phyloP scores from a whole-genome alignment of 2,329 filamentous ascomycete genomes.

The Aspergillus pseudotamarii region DNA sequence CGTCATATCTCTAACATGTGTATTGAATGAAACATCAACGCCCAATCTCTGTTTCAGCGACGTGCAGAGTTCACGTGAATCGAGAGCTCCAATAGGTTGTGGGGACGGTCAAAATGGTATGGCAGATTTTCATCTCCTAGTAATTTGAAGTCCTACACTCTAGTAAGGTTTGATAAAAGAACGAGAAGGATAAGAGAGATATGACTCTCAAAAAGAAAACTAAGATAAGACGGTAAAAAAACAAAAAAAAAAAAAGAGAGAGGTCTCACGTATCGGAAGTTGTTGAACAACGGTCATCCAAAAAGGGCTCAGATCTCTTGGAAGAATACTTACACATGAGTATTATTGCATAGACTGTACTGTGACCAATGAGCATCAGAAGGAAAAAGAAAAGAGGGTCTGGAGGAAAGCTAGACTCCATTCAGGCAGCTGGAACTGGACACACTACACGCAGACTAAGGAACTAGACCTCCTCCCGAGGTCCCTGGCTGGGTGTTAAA shows the following conservation, averaged over 20 bases:
- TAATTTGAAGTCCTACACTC: not conserved
- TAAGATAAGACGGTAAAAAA: not conserved
- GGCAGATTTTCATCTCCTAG: not conserved
- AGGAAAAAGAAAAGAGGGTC: constrained; percentile 11
- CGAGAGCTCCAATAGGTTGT: not conserved
- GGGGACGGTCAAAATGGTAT: not conserved
- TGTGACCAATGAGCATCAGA: constrained; percentile 8
- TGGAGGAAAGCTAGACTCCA: constrained; percentile 12
- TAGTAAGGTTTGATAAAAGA: not conserved
- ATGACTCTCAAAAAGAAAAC: not conserved
- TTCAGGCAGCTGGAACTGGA: constrained; percentile 8
- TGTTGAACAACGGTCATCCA: constrained; percentile 4
- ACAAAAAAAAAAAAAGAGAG: not conserved
- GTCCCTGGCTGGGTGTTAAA: not conserved
- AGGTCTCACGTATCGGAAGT: not conserved
- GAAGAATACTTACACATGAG: not conserved
- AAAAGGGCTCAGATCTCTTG: constrained; percentile 17
- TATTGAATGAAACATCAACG: not conserved
- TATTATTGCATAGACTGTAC: constrained; percentile 14
- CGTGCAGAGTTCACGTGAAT: not conserved
- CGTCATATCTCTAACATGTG: constrained; percentile 1
- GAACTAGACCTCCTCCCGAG: not conserved
- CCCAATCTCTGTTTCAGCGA: not conserved
- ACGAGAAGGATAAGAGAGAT: not conserved
- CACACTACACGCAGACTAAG: constrained; percentile 2